A percentile compares a stretch with the other conserved stretches of the same genome.
Conservation (phyloP, 2,329 filamentous ascomycete genomes). For the Niveomyces coronatus region DNA sequence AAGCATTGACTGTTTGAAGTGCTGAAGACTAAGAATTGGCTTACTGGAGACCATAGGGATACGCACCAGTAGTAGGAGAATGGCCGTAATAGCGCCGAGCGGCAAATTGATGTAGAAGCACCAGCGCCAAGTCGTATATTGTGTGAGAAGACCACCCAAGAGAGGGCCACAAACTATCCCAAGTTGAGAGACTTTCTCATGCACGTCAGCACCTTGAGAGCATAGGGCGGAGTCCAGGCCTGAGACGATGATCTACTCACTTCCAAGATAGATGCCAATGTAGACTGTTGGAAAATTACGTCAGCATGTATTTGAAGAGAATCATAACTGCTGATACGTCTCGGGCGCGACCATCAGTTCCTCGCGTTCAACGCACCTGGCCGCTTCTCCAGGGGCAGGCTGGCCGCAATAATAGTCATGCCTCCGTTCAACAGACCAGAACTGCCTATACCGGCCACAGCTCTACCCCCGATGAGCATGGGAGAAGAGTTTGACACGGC, state of each 20-base stretch:
- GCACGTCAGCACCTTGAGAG: too few relatives aligned
- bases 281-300: background rate
- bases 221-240: too few relatives aligned
- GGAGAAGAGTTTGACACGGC: conserved; percentile 31
- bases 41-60: conserved; percentile 27
- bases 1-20: conserved; percentile 22
- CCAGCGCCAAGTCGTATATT: conserved; percentile 30
- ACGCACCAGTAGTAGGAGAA: conserved; percentile 19
- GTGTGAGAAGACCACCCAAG: conserved; percentile 29
- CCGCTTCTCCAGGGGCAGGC: conserved; percentile 17
- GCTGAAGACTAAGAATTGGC: conserved; percentile 25
- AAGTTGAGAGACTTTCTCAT: conserved; percentile 26
- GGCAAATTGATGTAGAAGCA: conserved; percentile 35
- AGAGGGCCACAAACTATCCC: conserved; percentile 36
- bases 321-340: too few relatives aligned
- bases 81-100: conserved; percentile 23
- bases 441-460: conserved; percentile 35
- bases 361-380: conserved; percentile 9
- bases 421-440: conserved; percentile 31
- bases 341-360: too few relatives aligned
- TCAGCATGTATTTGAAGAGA: background rate
- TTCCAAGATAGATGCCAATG: background rate
- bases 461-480: conserved; percentile 39
- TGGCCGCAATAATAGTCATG: conserved; percentile 21
- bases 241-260: background rate